phyloP scores from a whole-genome alignment of 2,329 filamentous ascomycete species.

The Mycosphaerella sp. region DNA sequence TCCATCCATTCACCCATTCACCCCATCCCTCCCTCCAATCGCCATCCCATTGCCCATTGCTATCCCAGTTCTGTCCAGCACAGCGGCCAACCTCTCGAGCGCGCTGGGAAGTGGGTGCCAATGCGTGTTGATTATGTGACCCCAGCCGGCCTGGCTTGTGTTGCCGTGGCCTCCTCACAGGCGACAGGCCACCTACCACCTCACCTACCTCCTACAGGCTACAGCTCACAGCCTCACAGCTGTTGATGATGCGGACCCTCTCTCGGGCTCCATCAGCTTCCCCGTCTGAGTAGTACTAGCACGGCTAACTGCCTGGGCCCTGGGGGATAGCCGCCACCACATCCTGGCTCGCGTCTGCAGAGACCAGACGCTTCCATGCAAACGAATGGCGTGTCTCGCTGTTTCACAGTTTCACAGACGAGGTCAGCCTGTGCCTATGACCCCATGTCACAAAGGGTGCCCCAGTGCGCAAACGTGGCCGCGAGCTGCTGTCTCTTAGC shows the following conservation, averaged over 20 bases:
- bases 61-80: background rate
- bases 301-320: background rate
- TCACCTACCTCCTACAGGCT: too few relatives aligned
- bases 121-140: background rate
- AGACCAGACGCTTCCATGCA: background rate
- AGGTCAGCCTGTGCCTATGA: background rate
- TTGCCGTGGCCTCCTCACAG: background rate
- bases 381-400: background rate
- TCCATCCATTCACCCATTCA: too few relatives aligned
- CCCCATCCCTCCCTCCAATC: too few relatives aligned
- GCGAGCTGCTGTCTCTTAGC: background rate
- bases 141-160: background rate
- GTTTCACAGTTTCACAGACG: background rate
- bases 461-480: background rate
- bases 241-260: background rate
- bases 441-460: too few relatives aligned
- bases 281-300: background rate
- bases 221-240: too few relatives aligned
- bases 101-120: background rate
- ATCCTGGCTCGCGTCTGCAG: background rate
- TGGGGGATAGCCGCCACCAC: background rate
- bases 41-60: too few relatives aligned
- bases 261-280: background rate
- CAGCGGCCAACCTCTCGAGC: slow-evolving; percentile 6
- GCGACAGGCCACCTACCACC: background rate